phyloP scores from a whole-genome alignment of 306 rosid species.

The Pyrus pyrifolia region DNA sequence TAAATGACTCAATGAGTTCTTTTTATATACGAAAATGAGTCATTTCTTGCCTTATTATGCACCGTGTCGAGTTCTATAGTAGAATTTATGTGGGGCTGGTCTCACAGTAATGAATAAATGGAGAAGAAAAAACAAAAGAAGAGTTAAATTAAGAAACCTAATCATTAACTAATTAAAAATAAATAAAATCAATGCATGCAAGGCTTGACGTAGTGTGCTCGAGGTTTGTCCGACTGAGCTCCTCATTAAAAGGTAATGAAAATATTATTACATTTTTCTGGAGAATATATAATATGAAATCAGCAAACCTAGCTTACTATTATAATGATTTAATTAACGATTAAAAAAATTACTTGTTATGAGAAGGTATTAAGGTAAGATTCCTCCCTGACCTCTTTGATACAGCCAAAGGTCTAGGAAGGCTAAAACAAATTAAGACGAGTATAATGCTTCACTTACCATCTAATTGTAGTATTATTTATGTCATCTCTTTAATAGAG shows the following conservation, averaged over 20 bases:
- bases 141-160: no score
- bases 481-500: no score
- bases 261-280: neutral
- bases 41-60: neutral
- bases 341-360: neutral
- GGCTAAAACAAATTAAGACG: constrained; percentile 10
- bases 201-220: neutral
- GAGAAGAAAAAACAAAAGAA: no score
- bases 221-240: neutral
- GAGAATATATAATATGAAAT: neutral
- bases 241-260: neutral
- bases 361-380: constrained; percentile 25
- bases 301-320: neutral
- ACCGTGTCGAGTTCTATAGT: neutral
- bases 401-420: constrained; percentile 12
- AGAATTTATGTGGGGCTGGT: neutral
- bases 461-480: no score
- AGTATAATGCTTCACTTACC: neutral
- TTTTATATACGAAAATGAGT: no score
- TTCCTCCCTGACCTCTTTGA: constrained; percentile 36
- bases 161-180: no score
- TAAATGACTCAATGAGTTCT: no score
- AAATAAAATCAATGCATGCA: neutral
- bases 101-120: no score
- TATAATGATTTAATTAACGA: neutral